phyloP scores from a whole-genome alignment of 768 basidiomycete genomes.

The Boletus rubescentipes region DNA sequence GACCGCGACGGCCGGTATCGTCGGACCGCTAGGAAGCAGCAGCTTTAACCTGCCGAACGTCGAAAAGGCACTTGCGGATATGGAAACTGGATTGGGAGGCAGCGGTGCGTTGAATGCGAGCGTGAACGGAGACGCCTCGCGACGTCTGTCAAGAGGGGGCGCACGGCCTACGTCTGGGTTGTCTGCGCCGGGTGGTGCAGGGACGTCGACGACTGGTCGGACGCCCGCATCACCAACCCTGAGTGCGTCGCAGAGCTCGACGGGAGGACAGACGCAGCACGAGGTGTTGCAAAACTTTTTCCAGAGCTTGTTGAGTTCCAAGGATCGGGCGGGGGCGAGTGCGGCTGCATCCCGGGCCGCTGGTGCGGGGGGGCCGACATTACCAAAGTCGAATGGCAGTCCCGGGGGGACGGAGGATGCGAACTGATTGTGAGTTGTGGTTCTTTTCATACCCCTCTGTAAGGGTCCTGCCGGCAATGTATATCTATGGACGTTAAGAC shows the following conservation, averaged over 20 bases:
- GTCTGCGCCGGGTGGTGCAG: slow-evolving; percentile 37
- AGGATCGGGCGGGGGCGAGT: slow-evolving; percentile 49
- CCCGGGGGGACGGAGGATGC: slow-evolving; percentile 39
- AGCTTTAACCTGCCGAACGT: slow-evolving; percentile 86
- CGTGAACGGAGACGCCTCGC: slow-evolving; percentile 35
- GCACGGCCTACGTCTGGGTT: slow-evolving; percentile 37
- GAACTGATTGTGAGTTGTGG: slow-evolving; percentile 20
- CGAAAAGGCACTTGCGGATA: slow-evolving; percentile 82
- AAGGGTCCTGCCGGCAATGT: not conserved
- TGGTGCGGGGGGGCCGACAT: slow-evolving; percentile 3
- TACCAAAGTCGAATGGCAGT: slow-evolving; percentile 36
- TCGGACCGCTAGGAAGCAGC: slow-evolving; percentile 89
- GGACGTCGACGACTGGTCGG: slow-evolving; percentile 31
- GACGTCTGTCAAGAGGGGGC: slow-evolving; percentile 32
- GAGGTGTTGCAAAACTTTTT: slow-evolving; percentile 88
- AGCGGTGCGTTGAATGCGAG: slow-evolving; percentile 35
- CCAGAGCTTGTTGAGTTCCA: slow-evolving; percentile 73
- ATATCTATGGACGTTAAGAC: too few species aligned
- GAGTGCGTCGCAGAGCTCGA: slow-evolving; percentile 41
- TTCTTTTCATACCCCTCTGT: not conserved
- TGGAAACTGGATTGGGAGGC: slow-evolving; percentile 62
- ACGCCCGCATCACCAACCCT: slow-evolving; percentile 41
- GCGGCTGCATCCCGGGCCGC: slow-evolving; percentile 29
- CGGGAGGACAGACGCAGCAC: slow-evolving; percentile 67
- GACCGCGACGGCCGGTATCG: slow-evolving; percentile 63